These are phyloP conservation scores for Yamadazyma trypodendri DNA, from an alignment of 1,139 yeast genomes.

Conservation along the genomic window DNA sequence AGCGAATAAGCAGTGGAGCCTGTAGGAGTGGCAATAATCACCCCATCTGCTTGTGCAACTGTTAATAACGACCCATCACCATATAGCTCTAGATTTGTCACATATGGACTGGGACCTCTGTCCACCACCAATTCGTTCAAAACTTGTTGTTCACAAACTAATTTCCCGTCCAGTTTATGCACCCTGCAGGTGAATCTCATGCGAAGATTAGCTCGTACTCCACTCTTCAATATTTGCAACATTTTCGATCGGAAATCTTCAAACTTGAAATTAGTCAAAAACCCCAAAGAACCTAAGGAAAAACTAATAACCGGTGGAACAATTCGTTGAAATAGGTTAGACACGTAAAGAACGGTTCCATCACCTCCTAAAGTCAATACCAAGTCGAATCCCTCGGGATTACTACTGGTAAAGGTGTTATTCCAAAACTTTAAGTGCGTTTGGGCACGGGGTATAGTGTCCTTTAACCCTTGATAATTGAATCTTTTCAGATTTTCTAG, in stretches of 20 bases:
- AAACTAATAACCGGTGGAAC: conserved; percentile 90
- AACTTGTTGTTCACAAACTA: conserved; percentile 74
- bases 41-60: conserved; percentile 87
- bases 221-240: conserved; percentile 57
- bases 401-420: conserved; percentile 50
- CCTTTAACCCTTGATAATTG: conserved; percentile 43
- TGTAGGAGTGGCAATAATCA: conserved; percentile 86
- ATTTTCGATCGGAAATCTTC: conserved; percentile 63
- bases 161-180: conserved; percentile 53
- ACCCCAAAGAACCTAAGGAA: conserved; percentile 79
- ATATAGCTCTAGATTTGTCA: conserved; percentile 76
- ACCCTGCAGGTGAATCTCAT: conserved; percentile 79
- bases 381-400: conserved; percentile 67
- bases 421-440: conserved; percentile 66
- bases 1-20: conserved; percentile 90
- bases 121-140: conserved; percentile 82
- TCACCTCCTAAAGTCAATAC: conserved; percentile 87
- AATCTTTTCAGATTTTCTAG: conserved; percentile 62
- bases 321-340: conserved; percentile 72
- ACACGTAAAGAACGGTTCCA: conserved; percentile 82
- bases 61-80: conserved; percentile 81
- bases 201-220: conserved; percentile 74
- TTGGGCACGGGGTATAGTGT: conserved; percentile 40
- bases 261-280: conserved; percentile 73
- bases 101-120: conserved; percentile 86